Percentiles rank a stretch among this genome's conserved stretches.
Conservation (phyloP, 768 basidiomycete genomes). For the Termitomyces sp. region DNA sequence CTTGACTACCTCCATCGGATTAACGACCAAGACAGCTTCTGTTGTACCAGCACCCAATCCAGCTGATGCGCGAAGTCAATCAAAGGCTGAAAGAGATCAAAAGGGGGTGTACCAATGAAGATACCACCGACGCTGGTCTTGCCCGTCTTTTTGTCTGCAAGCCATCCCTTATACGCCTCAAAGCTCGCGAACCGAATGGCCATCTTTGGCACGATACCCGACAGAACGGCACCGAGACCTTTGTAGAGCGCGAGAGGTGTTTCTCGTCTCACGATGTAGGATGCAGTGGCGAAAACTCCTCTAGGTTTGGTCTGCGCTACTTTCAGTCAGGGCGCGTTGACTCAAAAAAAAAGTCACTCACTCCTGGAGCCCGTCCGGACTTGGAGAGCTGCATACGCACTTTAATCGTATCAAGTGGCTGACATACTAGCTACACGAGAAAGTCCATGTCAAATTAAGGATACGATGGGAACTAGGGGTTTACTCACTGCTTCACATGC, state of each 20-base stretch:
- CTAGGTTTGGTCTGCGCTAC: conserved; percentile 76
- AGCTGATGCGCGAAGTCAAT: conserved; percentile 41
- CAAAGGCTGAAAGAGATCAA: background rate
- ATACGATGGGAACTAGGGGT: background rate
- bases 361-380: conserved; percentile 76
- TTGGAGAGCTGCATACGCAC: conserved; percentile 99
- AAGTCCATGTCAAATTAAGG: background rate
- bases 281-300: conserved; percentile 89
- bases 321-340: background rate
- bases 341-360: conserved; percentile 40
- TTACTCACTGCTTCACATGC: conserved; percentile 83
- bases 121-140: conserved; percentile 76
- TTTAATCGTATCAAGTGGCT: conserved; percentile 98
- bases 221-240: conserved; percentile 92
- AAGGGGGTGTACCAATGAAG: conserved; percentile 68
- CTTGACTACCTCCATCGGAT: conserved; percentile 99
- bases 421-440: conserved; percentile 62
- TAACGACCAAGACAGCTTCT: conserved; percentile 92
- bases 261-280: conserved; percentile 84
- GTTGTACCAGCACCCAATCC: conserved; percentile 95
- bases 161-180: conserved; percentile 85
- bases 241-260: conserved; percentile 97
- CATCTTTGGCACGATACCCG: conserved; percentile 99
- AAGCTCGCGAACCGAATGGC: conserved; percentile 98
- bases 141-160: conserved; percentile 75